Base-by-base conservation (phyloP, 352 stramenopile genomes). In the Pythium apleroticum region DNA sequence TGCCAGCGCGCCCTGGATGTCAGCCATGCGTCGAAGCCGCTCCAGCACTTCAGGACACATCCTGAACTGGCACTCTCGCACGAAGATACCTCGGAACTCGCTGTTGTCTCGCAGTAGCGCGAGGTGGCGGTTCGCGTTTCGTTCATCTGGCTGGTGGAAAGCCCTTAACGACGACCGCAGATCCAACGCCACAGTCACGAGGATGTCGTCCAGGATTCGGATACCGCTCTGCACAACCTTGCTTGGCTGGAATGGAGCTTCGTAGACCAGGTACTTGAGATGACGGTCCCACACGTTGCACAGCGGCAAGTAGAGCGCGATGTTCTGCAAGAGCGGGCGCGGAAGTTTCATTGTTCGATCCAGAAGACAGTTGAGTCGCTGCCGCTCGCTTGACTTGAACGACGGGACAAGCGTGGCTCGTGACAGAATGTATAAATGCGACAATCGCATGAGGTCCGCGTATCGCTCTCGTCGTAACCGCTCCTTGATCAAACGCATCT, bases 181-280 rank as follows among this genome's bases (percentile, higher is more conserved):
- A 33, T 93, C 84, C 20, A 93, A 72, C 65, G 77, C 86, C 7
- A 90, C 84, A 25, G 77, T 91, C 24, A 86, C 70, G 25, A 96
- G 64, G n/a, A 95, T 78, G 39, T 96, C 88, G 60, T 96, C 86
- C 48, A 95, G 66, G 43, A 96, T 91, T 12, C 74, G 76, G 55
- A 94, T 85, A 1, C 88, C 86, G 66, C 93, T 82, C 58, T 84
- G 76, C 43, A 95, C 88, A 25, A 94, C 88, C 30, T 81, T 82
- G 67, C 86, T 93, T 9, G 88, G 77, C 53, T 93, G 82, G 41
- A 78, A 78, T 15, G 72, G 67, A 14, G 85, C 77, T 63, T 95
- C 80, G 57, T 95, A 92, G 45, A 74, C 75, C 64, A 96, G 69
- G 64, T 96, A 94, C 37, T 80, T 78, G 27, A 96, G 69, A 53